A percentile compares a stretch with the other conserved stretches of the same genome.
Conservation (phyloP, 352 stramenopile genomes). For the Blastocystis sp. region DNA sequence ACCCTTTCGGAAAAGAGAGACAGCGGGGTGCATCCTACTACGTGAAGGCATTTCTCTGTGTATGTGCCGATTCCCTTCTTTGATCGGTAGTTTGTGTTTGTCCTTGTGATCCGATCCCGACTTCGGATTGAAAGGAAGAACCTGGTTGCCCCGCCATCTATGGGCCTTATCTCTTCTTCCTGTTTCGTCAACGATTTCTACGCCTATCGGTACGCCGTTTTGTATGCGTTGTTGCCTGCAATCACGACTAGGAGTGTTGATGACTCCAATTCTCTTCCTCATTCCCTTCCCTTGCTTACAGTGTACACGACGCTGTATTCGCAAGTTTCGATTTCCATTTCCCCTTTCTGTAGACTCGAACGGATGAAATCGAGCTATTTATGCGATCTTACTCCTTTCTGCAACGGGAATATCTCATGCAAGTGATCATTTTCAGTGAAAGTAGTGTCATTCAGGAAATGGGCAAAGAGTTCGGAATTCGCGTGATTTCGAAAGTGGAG, state of each 20-base stretch:
- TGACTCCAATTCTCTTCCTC: not conserved
- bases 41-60: no score
- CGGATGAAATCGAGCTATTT: not conserved
- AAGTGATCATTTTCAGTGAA: conserved; percentile 42
- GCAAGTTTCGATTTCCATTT: not conserved
- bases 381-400: conserved; percentile 32
- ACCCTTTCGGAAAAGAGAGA: not conserved
- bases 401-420: conserved; percentile 14
- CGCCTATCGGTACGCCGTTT: not conserved
- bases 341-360: not conserved
- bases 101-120: not conserved
- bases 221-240: not conserved
- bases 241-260: not conserved
- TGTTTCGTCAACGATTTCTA: not conserved
- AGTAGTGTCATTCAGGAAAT: not conserved
- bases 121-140: not conserved
- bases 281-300: not conserved
- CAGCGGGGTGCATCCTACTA: no score
- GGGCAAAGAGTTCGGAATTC: conserved; percentile 8
- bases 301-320: not conserved
- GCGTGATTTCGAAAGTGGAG: conserved; percentile 22
- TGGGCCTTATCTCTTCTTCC: not conserved
- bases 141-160: not conserved
- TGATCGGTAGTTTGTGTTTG: not conserved
- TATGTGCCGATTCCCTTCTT: not conserved